These are phyloP conservation scores for Ciborinia camelliae DNA, from an alignment of 2,329 filamentous ascomycete species.

Conservation along the genomic window DNA sequence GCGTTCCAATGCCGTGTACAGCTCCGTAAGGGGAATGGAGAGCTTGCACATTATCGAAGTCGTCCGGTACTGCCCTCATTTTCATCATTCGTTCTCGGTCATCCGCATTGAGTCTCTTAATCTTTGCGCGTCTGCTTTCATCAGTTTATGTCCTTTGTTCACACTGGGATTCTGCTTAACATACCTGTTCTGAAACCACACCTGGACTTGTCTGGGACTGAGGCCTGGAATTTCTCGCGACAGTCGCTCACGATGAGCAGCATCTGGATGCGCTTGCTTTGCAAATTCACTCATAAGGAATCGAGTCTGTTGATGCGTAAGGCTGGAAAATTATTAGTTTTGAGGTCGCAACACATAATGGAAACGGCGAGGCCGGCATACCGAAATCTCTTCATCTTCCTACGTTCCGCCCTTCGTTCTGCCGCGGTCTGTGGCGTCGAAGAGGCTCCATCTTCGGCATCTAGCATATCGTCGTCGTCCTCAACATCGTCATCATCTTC, in stretches of 20 bases:
- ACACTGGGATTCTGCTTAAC: conserved; percentile 30
- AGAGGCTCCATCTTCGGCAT: conserved; percentile 43
- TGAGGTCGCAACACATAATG: conserved; percentile 10
- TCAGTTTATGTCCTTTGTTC: neutral
- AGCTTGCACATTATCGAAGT: conserved; percentile 67
- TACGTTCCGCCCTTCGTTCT: conserved; percentile 54
- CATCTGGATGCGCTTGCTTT: conserved; percentile 90
- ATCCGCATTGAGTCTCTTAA: conserved; percentile 67
- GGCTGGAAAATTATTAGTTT: conserved; percentile 51
- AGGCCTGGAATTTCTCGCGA: conserved; percentile 88
- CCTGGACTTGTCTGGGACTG: conserved; percentile 89
- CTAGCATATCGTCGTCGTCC: conserved; percentile 56
- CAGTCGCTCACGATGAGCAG: conserved; percentile 80
- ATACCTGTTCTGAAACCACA: conserved; percentile 98
- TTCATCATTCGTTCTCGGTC: conserved; percentile 69
- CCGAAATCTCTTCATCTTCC: conserved; percentile 79
- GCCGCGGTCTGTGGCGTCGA: conserved; percentile 50
- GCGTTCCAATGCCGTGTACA: conserved; percentile 37
- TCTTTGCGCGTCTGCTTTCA: conserved; percentile 60
- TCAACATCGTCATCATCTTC: conserved; percentile 37
- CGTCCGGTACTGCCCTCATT: conserved; percentile 67
- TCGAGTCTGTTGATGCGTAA: conserved; percentile 95
- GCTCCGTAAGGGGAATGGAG: conserved; percentile 66
- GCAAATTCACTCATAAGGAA: conserved; percentile 97
- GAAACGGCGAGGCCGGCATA: conserved; percentile 40